These are phyloP conservation scores for Claviceps maximensis DNA, from an alignment of 2,329 filamentous ascomycete species.

Conservation along the genomic window DNA sequence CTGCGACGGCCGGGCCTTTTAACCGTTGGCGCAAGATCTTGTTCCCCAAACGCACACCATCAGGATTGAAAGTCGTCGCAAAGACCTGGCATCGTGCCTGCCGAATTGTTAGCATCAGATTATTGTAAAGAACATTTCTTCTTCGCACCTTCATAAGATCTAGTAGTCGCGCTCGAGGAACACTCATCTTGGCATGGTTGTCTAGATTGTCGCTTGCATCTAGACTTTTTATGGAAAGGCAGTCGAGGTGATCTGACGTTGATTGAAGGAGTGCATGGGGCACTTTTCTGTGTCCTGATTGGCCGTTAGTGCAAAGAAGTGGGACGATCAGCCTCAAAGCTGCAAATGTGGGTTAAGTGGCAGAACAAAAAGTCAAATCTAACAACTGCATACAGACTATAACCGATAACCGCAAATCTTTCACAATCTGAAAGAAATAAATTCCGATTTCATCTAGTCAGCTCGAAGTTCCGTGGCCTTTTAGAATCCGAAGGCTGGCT, in stretches of 20 bases:
- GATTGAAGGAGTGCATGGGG: neutral
- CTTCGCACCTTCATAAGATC: conserved; percentile 66
- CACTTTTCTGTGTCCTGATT: conserved; percentile 4
- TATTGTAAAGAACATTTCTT: neutral
- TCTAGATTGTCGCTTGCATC: conserved; percentile 11
- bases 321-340: neutral
- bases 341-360: neutral
- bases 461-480: neutral
- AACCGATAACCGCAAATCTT: neutral
- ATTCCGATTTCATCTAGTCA: neutral
- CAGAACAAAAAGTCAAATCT: neutral
- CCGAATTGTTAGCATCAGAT: conserved; percentile 11
- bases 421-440: neutral
- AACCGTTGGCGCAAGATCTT: conserved; percentile 84
- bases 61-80: conserved; percentile 80
- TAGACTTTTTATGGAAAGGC: neutral
- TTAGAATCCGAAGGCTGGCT: neutral
- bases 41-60: conserved; percentile 70
- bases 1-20: conserved; percentile 64
- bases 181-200: conserved; percentile 40
- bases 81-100: conserved; percentile 89
- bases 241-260: neutral
- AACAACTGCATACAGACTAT: no score
- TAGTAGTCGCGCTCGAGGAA: conserved; percentile 46
- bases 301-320: neutral